These are phyloP conservation scores for Cryphonectria carpinicola DNA, from an alignment of 2,329 filamentous ascomycete species.

Conservation along the genomic window DNA sequence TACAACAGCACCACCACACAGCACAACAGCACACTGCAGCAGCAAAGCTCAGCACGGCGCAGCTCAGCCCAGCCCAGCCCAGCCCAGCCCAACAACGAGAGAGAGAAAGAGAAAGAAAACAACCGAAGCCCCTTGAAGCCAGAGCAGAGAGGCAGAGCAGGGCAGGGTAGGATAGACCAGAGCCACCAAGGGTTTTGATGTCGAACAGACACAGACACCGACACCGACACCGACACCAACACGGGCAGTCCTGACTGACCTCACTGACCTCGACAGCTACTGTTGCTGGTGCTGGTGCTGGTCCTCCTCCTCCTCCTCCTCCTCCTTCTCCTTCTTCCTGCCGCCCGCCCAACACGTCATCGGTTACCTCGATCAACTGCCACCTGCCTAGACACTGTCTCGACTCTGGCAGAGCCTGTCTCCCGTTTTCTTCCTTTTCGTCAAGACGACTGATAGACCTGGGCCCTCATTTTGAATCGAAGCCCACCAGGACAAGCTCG, in stretches of 20 bases:
- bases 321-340: background rate
- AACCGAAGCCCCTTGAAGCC: background rate
- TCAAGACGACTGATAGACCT: slow-evolving; percentile 5
- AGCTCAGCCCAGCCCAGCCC: background rate
- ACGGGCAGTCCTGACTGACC: slow-evolving; percentile 1
- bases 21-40: background rate
- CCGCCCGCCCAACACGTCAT: slow-evolving; percentile 7
- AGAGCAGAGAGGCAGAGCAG: background rate
- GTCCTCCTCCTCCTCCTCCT: background rate
- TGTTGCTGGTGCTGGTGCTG: background rate
- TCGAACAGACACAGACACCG: background rate
- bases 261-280: slow-evolving; percentile 7
- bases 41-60: slow-evolving; percentile 4
- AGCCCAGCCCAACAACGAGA: background rate
- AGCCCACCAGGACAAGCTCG: slow-evolving; percentile 25
- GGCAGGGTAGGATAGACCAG: background rate
- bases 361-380: background rate
- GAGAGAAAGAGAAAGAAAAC: background rate
- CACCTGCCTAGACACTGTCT: background rate
- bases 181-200: background rate
- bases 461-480: slow-evolving; percentile 4
- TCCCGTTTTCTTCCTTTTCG: background rate
- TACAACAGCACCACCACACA: slow-evolving; percentile 1
- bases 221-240: background rate
- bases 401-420: background rate